phyloP scores from a whole-genome alignment of 371 early-diverging fungal genomes.

The Rhizopus microsporus region DNA sequence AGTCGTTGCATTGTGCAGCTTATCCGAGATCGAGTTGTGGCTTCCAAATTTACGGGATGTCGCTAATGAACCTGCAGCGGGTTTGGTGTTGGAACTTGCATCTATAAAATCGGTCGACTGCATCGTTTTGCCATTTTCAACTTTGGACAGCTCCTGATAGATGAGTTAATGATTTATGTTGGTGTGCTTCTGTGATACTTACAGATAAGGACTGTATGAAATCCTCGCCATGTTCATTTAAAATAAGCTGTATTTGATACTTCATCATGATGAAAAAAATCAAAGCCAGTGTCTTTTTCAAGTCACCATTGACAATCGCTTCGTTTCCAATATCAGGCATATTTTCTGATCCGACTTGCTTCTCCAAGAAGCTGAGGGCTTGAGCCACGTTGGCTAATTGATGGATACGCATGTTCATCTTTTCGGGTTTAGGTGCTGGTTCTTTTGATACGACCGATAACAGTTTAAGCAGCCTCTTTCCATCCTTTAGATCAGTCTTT shows the following conservation, averaged over 20 bases:
- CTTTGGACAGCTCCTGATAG: constrained; percentile 19
- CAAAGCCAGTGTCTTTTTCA: constrained; percentile 85
- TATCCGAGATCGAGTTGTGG: constrained; percentile 21
- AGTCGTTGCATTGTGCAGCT: constrained; percentile 15
- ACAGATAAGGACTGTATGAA: constrained; percentile 35
- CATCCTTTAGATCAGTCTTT: constrained; percentile 66
- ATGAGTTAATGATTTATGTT: constrained; percentile 3
- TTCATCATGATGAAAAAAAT: constrained; percentile 80
- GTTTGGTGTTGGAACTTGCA: constrained; percentile 8
- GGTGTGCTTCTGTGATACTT: constrained; percentile 5
- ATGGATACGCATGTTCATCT: constrained; percentile 74
- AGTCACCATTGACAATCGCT: constrained; percentile 85
- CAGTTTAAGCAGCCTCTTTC: constrained; percentile 61
- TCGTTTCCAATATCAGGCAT: constrained; percentile 79
- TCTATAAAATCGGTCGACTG: constrained; percentile 21
- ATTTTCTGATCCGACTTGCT: constrained; percentile 60
- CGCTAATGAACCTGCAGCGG: constrained; percentile 9
- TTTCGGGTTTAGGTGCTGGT: constrained; percentile 59
- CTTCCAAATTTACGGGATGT: constrained; percentile 20
- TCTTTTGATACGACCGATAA: constrained; percentile 60
- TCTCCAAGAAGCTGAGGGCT: constrained; percentile 68
- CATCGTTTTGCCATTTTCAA: constrained; percentile 23
- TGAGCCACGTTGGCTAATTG: constrained; percentile 81
- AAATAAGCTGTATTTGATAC: constrained; percentile 64
- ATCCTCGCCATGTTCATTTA: constrained; percentile 49